Base-by-base conservation (phyloP, 441 rosid species). In the Dalechampia spathulata region DNA sequence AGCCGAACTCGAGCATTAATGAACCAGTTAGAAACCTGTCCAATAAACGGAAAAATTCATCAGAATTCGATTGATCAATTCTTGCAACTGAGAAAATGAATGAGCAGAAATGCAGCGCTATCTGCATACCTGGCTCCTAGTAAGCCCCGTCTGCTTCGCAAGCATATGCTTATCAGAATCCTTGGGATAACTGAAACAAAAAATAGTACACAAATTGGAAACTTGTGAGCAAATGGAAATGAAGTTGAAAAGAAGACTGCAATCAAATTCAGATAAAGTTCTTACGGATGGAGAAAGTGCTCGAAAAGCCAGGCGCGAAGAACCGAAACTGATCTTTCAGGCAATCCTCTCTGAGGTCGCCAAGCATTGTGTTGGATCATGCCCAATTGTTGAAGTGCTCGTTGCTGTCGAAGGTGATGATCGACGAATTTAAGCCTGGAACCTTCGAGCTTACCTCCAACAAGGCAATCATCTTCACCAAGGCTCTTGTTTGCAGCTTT, bases 221-320 rank as follows among this genome's bases (percentile, higher is more conserved):
- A 16, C 12, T n/a, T 11, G n/a, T 36, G 25, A 42, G 21, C 34
- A 26, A 16, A 38, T 15, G 12, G 21, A 10, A 22, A 5, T 28
- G 13, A 14, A 36, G 8, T 41, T 8, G 14, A 22, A 14, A 23
- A 25, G 15, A 14, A 5, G 17, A 51, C 11, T 0, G 2, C 21
- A 4, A n/a, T 25, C 20, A 41, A 16, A 41, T 16, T n/a, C 3
- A 11, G 10, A 36, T 13, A 50, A 56, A 40, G 21, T 63, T 48
- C 83, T 75, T 45, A 90, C 96, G 98, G 98, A 49, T 90, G 96
- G 44, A 90, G 85, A 65, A 90, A 87, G 82, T 90, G 95, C 25
- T 87, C 95, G 55, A 90, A 90, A 16, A 90, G 98, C 98, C 96
- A 90, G 46, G 98, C 75, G 19, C 96, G 86, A 64, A 91, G 93